These are phyloP conservation scores for Penicillium argentinense DNA, from an alignment of 495 filamentous ascomycete species.

Conservation along the genomic window DNA sequence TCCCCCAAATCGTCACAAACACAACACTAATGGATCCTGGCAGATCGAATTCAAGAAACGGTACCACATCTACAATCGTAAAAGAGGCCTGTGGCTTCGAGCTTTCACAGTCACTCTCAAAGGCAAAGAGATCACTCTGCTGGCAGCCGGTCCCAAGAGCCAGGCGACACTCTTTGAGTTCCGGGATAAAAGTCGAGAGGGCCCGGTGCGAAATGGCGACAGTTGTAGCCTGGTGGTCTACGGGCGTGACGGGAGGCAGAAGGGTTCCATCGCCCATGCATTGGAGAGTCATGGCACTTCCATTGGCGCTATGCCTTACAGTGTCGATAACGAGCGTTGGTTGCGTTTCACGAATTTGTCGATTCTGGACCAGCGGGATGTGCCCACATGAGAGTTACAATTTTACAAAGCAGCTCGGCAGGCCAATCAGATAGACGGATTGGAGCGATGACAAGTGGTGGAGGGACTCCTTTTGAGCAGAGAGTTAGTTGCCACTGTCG, in stretches of 20 bases:
- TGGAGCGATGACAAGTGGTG: too few relatives aligned
- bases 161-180: neutral
- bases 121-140: neutral
- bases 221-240: neutral
- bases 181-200: slow-evolving; percentile 1
- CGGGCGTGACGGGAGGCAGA: neutral
- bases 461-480: too few relatives aligned
- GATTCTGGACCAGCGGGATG: neutral
- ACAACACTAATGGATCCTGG: neutral
- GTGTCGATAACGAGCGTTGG: neutral
- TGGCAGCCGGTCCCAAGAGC: neutral
- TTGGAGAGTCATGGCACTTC: neutral
- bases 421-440: too few relatives aligned
- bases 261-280: neutral
- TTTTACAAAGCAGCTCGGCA: too few relatives aligned
- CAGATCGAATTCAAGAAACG: slow-evolving; percentile 2
- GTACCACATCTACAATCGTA: neutral
- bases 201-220: neutral
- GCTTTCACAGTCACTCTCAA: neutral
- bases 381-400: too few relatives aligned
- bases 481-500: too few relatives aligned
- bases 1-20: neutral
- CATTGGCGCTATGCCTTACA: slow-evolving; percentile 1
- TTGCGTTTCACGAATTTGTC: neutral
- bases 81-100: neutral